Evolutionary conservation across 495 filamentous ascomycete genomes (phyloP).

Genomic region (Beverwykella pulmonaria): DNA sequence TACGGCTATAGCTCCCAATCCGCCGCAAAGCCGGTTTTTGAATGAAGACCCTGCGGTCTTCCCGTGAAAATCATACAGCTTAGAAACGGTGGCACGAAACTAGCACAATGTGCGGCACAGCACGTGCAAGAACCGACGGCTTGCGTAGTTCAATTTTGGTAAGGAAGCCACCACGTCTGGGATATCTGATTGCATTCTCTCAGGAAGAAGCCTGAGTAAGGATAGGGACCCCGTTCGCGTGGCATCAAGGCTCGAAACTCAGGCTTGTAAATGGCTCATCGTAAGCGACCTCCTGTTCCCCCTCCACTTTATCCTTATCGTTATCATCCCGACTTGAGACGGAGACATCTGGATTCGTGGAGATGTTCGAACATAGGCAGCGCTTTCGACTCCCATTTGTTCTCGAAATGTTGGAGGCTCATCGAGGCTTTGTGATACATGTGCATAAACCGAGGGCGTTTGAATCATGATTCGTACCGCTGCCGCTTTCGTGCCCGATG

Average conservation of each 20-base stretch:
- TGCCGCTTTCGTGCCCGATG: constrained; percentile 17
- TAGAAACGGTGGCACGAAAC: constrained; percentile 27
- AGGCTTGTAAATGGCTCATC: constrained; percentile 13
- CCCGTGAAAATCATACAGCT: constrained; percentile 34
- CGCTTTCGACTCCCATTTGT: constrained; percentile 12
- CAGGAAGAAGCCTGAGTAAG: not conserved
- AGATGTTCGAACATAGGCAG: not conserved
- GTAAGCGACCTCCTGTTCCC: constrained; percentile 1
- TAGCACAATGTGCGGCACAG: constrained; percentile 21
- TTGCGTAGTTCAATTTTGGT: constrained; percentile 13
- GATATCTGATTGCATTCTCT: not conserved
- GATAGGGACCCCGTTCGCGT: constrained; percentile 1
- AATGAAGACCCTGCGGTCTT: not conserved
- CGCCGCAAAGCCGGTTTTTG: constrained; percentile 11
- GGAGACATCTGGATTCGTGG: not conserved
- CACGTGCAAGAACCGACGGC: constrained; percentile 21
- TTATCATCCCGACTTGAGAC: not conserved
- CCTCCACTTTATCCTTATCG: constrained; percentile 1
- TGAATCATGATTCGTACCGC: constrained; percentile 24
- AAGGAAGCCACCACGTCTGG: not conserved
- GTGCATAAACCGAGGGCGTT: constrained; percentile 25
- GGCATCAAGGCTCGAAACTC: constrained; percentile 7
- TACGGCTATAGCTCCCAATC: constrained; percentile 14
- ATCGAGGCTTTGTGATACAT: constrained; percentile 22
- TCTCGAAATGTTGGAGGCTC: not conserved